phyloP scores from a whole-genome alignment of 768 basidiomycete species.

The Coprinopsis cinerea region DNA sequence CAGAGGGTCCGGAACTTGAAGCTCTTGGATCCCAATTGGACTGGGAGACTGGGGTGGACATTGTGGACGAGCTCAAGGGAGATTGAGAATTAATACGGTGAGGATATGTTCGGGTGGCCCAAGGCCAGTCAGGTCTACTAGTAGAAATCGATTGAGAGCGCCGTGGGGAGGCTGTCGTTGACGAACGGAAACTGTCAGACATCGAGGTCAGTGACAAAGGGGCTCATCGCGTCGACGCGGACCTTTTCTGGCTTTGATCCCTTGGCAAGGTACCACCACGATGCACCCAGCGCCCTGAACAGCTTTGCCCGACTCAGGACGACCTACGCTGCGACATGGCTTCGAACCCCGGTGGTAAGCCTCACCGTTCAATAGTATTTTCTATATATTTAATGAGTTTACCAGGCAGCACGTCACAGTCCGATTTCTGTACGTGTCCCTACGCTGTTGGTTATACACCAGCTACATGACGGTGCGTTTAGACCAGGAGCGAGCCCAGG shows the following conservation, averaged over 20 bases:
- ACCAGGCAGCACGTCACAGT: slow-evolving; percentile 12
- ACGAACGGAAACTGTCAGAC: slow-evolving; percentile 33
- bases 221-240: no score
- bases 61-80: slow-evolving; percentile 26
- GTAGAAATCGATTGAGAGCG: slow-evolving; percentile 41
- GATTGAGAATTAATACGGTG: slow-evolving; percentile 26
- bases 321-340: no score
- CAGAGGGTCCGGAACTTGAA: slow-evolving; percentile 10
- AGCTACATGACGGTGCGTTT: slow-evolving; percentile 1
- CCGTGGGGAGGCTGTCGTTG: slow-evolving; percentile 38
- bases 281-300: no score
- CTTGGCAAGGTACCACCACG: no score
- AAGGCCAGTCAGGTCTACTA: slow-evolving; percentile 63
- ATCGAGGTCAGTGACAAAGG: slow-evolving; percentile 16
- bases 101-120: slow-evolving; percentile 34
- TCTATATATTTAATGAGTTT: background rate
- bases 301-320: no score
- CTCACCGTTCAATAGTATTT: no score
- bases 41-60: slow-evolving; percentile 19
- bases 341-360: no score
- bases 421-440: slow-evolving; percentile 29
- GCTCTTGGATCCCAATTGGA: slow-evolving; percentile 26
- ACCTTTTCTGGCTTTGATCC: no score
- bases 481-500: slow-evolving; percentile 41
- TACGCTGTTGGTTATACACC: background rate